Base-by-base conservation (phyloP, 2,329 filamentous ascomycete genomes). In the Talaromyces rugulosus region DNA sequence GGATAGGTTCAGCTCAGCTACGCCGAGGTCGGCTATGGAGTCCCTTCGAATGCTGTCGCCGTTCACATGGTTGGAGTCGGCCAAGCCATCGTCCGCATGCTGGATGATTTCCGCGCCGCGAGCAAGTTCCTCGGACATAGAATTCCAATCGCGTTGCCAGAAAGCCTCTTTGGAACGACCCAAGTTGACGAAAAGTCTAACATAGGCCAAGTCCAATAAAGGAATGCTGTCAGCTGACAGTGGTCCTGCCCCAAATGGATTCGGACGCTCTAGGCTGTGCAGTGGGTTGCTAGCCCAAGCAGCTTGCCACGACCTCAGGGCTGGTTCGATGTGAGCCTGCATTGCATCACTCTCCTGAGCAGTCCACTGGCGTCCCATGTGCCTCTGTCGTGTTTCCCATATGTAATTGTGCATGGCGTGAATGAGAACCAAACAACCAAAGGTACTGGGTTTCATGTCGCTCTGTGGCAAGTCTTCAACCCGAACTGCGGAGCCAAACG, bases 341-440 rank as follows among this genome's bases (percentile, higher is more conserved):
- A 98, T 96, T 66, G 92, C 92, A 67, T 98, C 93, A 0, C 92
- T 96, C 75, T 98, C 94, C 66, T 94, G 89, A 36, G 89, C 87
- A 1, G 92, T 96, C 94, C 94, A 97, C 56, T 92, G 83, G 65
- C 92, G 89, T 68, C 90, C 92, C 68, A 93, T 89, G 68, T 97
- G 93, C 58, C 92, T 84, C 75, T 96, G 93, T 28, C 94, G 85
- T 0, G 93, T 97, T 77, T 98, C 94, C 95, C 95, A 98, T 52
- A 98, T 97, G 75, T 96, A 97, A 69, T 97, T 97, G 78, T 98
- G 95, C 28, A 98, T 82, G 3, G 95, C 93, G 72, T 96, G 94
- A 73, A 98, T 97, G 65, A 99, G 79, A 5, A 97, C 85, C 33
- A 97, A 82, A 72, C 92, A 96, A 8, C 94, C 95, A 73, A 96